Base-by-base conservation (phyloP, 2,329 filamentous ascomycete genomes). In the Ascocoryne sarcoides region DNA sequence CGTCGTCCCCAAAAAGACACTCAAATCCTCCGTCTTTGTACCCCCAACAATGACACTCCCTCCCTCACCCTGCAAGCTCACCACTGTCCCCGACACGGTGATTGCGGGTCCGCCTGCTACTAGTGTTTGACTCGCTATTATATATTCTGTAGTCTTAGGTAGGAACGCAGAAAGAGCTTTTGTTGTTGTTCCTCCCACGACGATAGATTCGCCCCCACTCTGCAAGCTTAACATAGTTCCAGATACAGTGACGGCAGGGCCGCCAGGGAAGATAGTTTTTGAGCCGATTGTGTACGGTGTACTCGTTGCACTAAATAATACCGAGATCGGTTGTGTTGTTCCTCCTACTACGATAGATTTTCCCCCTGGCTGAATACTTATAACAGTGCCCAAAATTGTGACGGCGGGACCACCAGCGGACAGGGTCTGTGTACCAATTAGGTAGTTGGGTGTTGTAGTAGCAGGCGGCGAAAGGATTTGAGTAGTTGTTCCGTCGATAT, bases 361-460 rank as follows among this genome's bases (percentile, higher is more conserved):
- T 16, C 39, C 39, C 7, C 32, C 39, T 9, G 23, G 21, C 4
- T 33, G 32, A 7, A 41, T 14, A 18, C 32, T 36, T 9, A 41
- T 28, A 12, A 30, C 14, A 12, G 32, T 41, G 3, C 39, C 39
- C 10, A 33, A 41, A 18, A 41, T 3, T 4, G 39, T 41, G 16
- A 41, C 19, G 20, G 39, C 39, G 5, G 39, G 4, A 17, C 12
- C 39, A 3, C 39, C 39, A 4, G 39, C 4, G 9, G 20, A 8
- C 7, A 41, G n/a, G n/a, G 33, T 36, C 30, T 41, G 39, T 14
- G 32, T 29, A 10, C 39, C 39, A 15, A 41, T 19, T 9, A 36
- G 8, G 15, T 41, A 36, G 15, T 14, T 12, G 4, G 39, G 12
- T 7, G 23, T 7, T 7, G 23, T 26, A 26, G 23, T 26, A 26